A percentile compares a stretch with the other conserved stretches of the same genome.
Conservation (phyloP, 108 stramenopile genomes). For the Nannochloropsis oceanica region DNA sequence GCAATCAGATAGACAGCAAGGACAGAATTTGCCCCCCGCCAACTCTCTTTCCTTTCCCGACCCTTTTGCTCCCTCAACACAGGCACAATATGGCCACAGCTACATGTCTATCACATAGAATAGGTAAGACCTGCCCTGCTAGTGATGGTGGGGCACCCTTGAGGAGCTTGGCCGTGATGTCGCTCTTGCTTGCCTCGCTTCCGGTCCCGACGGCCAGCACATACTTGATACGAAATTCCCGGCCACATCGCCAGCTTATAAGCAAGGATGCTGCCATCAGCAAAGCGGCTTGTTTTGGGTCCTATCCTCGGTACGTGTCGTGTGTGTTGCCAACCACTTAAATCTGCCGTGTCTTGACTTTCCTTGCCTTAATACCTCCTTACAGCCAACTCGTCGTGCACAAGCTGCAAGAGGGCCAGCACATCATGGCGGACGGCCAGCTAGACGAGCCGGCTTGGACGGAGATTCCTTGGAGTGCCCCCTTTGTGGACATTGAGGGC, state of each 20-base stretch:
- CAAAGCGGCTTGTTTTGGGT: not conserved
- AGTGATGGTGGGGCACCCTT: no score
- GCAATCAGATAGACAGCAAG: no score
- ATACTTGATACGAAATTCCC: no score
- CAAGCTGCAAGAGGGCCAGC: not conserved
- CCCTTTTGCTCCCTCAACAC: no score
- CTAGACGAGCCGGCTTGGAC: not conserved
- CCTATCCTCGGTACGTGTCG: not conserved
- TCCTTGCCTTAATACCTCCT: not conserved
- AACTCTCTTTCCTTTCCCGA: no score
- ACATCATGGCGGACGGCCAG: not conserved
- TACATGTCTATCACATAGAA: no score
- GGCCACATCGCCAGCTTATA: not conserved
- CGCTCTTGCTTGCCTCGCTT: no score
- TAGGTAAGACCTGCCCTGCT: no score
- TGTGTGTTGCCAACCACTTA: not conserved
- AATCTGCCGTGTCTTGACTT: not conserved
- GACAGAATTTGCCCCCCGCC: no score
- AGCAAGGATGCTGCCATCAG: not conserved
- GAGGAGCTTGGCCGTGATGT: no score
- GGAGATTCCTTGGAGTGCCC: not conserved
- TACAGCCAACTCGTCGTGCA: not conserved
- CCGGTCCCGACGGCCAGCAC: no score
- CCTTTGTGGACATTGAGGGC: constrained; percentile 1
- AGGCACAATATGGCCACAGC: no score